A percentile compares a stretch with the other conserved stretches of the same genome.
These are phyloP conservation scores for Casuarina glauca DNA, from an alignment of 306 rosid genomes.

Conservation along the genomic window DNA sequence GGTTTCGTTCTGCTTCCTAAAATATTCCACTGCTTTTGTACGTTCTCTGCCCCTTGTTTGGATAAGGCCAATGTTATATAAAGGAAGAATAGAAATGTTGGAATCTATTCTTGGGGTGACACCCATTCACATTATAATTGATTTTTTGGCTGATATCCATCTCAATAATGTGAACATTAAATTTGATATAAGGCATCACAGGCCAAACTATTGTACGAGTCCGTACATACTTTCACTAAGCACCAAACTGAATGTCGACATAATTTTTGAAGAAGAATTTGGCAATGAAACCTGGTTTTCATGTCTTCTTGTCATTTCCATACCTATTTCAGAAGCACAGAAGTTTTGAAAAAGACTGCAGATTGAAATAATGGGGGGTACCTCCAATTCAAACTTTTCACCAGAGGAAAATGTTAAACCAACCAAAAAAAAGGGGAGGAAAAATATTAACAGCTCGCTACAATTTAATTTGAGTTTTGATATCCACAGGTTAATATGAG, in stretches of 20 bases:
- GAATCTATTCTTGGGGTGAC: background rate
- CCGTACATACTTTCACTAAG: background rate
- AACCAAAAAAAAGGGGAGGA: too few species aligned
- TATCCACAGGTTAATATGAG: background rate
- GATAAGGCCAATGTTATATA: too few species aligned
- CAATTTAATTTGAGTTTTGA: background rate
- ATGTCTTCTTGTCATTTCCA: background rate
- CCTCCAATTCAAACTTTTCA: background rate
- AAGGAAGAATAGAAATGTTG: background rate
- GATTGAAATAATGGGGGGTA: background rate
- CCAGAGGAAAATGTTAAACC: too few species aligned
- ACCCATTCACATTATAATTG: background rate
- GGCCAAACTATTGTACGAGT: background rate
- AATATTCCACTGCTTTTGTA: too few species aligned
- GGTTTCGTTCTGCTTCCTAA: too few species aligned
- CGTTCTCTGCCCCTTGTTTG: too few species aligned
- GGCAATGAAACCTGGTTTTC: background rate
- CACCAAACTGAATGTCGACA: background rate
- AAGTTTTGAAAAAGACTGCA: background rate
- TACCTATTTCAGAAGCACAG: background rate
- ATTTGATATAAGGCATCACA: background rate
- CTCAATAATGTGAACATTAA: background rate
- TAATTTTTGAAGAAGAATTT: background rate
- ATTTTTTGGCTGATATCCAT: background rate
- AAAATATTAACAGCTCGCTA: background rate